A percentile compares a stretch with the other conserved stretches of the same genome.
These are phyloP conservation scores for Oryza australiensis DNA, from an alignment of 176 grass and related monocot species.

Conservation along the genomic window DNA sequence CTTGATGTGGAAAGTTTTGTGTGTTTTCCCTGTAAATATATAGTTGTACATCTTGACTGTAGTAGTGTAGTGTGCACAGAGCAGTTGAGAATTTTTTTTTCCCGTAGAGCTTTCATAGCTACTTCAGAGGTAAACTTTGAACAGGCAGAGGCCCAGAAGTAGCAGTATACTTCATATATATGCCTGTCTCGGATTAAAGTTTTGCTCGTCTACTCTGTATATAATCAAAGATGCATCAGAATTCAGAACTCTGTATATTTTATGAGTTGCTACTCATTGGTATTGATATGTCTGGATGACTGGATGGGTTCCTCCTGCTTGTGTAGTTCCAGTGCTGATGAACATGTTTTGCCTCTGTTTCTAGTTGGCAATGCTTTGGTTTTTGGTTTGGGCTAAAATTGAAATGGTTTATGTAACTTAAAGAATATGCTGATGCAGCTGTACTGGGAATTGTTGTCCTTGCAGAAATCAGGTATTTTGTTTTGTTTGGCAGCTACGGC, in stretches of 20 bases:
- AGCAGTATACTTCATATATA: constrained; percentile 20
- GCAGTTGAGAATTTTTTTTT: neutral
- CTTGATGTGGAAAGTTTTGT: constrained; percentile 27
- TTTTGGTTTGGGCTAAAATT: neutral
- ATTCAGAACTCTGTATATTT: constrained; percentile 11
- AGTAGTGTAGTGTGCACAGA: constrained; percentile 7
- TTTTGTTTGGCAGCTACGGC: neutral
- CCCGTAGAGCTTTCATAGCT: neutral
- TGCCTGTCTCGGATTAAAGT: neutral
- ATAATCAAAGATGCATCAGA: constrained; percentile 24
- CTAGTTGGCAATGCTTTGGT: neutral
- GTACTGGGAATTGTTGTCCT: neutral
- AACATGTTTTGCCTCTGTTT: neutral
- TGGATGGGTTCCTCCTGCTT: neutral
- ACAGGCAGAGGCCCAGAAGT: neutral
- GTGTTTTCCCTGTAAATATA: constrained; percentile 38
- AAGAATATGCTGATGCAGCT: neutral
- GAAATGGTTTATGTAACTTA: neutral
- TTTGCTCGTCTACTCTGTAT: constrained; percentile 30
- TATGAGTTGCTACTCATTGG: neutral
- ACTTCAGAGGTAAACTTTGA: constrained; percentile 21
- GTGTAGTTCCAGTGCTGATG: neutral
- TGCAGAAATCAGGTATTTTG: neutral
- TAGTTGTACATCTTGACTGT: constrained; percentile 43
- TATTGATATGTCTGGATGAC: neutral